Evolutionary conservation across 768 basidiomycete genomes (phyloP), one percentile per base, ranked within the genome.

Genomic region (Lactarius sanguifluus): DNA sequence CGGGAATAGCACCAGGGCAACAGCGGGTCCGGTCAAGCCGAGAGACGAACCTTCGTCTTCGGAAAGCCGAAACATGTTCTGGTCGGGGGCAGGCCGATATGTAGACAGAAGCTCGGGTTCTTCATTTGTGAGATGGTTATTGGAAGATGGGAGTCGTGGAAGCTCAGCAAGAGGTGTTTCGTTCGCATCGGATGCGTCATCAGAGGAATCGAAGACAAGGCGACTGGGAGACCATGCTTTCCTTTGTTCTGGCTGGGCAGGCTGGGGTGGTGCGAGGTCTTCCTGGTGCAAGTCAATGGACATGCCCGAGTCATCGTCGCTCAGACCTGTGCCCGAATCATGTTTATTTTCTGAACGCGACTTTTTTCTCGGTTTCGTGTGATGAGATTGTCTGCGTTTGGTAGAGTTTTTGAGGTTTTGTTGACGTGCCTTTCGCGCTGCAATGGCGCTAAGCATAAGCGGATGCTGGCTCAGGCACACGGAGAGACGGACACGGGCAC

Each of bases 371-470:
- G 60, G 61, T 69, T 56, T 50, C 3, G 50, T 3, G 28, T 30
- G 70, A 40, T 43, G 54, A 25, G 77, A 77, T 3, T 75, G 72
- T 71, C 82, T 85, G 12, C 85, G 81, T 74, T 86, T 87, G 9
- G 80, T 75, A 5, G 75, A 67, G 1, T 76, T 66, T 38, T 76
- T 78, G 66, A 54, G 2, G 65, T 9, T 78, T 30, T 69, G 70
- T 0, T 73, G 70, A 67, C 73, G 86, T 81, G 86, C 87, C 72
- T 86, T 90, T 40, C 90, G 82, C 2, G 88, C 89, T 34, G 89
- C 89, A 57, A 92, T 78, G 2, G 90, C 89, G 72, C 88, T 90
- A 59, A 91, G 78, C 89, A 90, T 90, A 30, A 36, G 41, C 16
- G 38, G 25, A 30, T n/a, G 28, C 15, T 5, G 13, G 34, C 36